phyloP scores from a whole-genome alignment of 768 basidiomycete species.

The Trametes elegans region DNA sequence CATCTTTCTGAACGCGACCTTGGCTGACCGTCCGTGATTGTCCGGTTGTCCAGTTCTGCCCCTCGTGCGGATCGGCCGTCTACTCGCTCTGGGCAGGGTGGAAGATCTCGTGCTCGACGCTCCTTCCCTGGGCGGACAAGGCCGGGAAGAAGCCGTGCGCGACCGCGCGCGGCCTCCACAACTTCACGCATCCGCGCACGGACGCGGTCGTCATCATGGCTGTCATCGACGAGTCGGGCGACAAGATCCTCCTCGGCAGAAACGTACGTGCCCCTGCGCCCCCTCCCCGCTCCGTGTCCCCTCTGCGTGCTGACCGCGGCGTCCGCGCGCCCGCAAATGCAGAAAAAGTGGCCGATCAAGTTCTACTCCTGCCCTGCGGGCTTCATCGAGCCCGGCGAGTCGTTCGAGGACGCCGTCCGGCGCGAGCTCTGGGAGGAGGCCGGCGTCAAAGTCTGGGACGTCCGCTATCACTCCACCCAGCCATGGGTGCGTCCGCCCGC shows the following conservation, averaged over 20 bases:
- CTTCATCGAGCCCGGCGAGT: conserved; percentile 92
- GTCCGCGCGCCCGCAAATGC: conserved; percentile 1
- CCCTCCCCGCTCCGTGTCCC: not conserved
- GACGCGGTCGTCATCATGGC: conserved; percentile 93
- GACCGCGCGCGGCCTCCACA: conserved; percentile 82
- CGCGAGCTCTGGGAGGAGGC: conserved; percentile 97
- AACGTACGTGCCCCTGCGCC: conserved; percentile 52
- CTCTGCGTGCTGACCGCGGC: not conserved
- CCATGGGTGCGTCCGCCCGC: conserved; percentile 68
- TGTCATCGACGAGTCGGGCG: conserved; percentile 73
- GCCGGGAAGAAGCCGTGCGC: conserved; percentile 63
- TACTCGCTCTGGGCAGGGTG: conserved; percentile 95
- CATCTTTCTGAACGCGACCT: not conserved
- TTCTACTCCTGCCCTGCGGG: conserved; percentile 88
- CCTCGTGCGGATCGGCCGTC: conserved; percentile 77
- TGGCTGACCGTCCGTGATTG: not conserved
- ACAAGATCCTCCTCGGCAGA: conserved; percentile 84
- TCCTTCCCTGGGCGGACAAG: conserved; percentile 74
- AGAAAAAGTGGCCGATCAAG: conserved; percentile 64
- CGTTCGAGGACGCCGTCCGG: conserved; percentile 89
- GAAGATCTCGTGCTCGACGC: conserved; percentile 81
- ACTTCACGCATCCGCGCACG: conserved; percentile 79
- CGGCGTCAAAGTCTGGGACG: conserved; percentile 81
- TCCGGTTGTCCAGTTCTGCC: conserved; percentile 66
- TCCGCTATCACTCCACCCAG: conserved; percentile 82